Conservation (phyloP, 2,329 filamentous ascomycete species). For the Colletotrichum sp. region DNA sequence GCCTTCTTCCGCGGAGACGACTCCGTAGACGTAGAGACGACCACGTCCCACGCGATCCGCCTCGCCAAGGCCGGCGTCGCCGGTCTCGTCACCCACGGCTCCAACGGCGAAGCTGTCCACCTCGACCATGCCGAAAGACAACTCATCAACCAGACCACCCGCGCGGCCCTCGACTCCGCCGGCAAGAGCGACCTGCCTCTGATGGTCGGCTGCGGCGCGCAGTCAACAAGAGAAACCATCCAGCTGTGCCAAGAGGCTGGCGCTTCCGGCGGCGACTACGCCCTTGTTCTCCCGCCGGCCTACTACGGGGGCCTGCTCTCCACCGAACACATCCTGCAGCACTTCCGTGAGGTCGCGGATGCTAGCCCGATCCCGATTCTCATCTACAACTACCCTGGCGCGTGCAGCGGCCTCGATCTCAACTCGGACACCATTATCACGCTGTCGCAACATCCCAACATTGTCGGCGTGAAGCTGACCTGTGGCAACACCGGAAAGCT, state of each 20-base stretch:
- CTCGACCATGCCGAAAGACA: conserved; percentile 62
- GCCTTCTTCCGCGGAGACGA: conserved; percentile 64
- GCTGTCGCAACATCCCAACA: conserved; percentile 57
- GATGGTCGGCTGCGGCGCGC: conserved; percentile 67
- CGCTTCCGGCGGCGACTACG: conserved; percentile 65
- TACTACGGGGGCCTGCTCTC: conserved; percentile 65
- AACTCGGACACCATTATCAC: conserved; percentile 65
- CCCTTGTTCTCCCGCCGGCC: conserved; percentile 64
- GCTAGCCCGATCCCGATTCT: conserved; percentile 61
- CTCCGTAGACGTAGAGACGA: conserved; percentile 58
- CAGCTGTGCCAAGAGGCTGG: conserved; percentile 63
- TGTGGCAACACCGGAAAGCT: conserved; percentile 71
- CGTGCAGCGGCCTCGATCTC: conserved; percentile 71
- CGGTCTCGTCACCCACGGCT: conserved; percentile 72
- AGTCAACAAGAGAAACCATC: conserved; percentile 68
- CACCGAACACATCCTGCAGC: conserved; percentile 57
- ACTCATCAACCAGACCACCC: conserved; percentile 59
- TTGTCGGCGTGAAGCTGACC: conserved; percentile 72
- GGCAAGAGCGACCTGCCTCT: conserved; percentile 51
- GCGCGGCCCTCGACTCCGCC: conserved; percentile 42
- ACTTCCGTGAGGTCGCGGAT: conserved; percentile 62
- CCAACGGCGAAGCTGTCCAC: conserved; percentile 70
- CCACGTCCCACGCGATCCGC: conserved; percentile 57
- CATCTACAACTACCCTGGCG: conserved; percentile 74
- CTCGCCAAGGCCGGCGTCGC: conserved; percentile 68